Evolutionary conservation across 1,284 basidiomycete genomes (phyloP), one percentile per base, ranked within the genome.

Genomic region (Termitomyces sp.): DNA sequence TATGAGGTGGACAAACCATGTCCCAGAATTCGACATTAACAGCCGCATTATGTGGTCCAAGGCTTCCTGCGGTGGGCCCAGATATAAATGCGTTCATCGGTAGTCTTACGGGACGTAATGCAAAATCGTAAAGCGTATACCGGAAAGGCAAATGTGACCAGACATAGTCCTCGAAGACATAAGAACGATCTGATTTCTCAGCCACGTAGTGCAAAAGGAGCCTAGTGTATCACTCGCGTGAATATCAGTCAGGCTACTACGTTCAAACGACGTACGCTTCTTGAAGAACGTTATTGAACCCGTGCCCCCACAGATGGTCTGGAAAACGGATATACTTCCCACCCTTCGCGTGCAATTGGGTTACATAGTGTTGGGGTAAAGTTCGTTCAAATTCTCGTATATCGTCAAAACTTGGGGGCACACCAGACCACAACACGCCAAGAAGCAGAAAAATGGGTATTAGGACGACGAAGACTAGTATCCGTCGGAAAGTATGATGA

Each of bases 111-210:
- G 84, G 81, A n/a, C 79, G 71, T 41, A 82, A 67, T 0, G 74
- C 68, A 56, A 76, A 73, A 55, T 76, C 78, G 57, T 78, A 77
- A 2, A 81, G 48, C 3, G 77, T 78, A 62, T 76, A 83, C 2
- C 74, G 75, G 24, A 75, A 70, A 50, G 75, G 76, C 5, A 67
- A 65, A 58, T 72, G 76, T 15, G 75, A 81, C 84, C 84, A 86
- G n/a, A 76, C 77, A 57, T 85, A 86, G 62, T 86, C 83, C 52
- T 85, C 78, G 54, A 86, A 86, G 0, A 86, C 84, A 55, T 77
- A 84, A 0, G 76, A 74, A 24, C 79, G 68, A 51, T 78, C 72
- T 6, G 76, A 63, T 21, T 65, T 62, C 44, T 79, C 72, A 1
- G 82, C 77, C 1, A 84, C 64, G 55, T 82, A 76, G n/a, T 77